Base-by-base conservation (phyloP, 2,329 filamentous ascomycete species). In the Colletotrichum sp. region DNA sequence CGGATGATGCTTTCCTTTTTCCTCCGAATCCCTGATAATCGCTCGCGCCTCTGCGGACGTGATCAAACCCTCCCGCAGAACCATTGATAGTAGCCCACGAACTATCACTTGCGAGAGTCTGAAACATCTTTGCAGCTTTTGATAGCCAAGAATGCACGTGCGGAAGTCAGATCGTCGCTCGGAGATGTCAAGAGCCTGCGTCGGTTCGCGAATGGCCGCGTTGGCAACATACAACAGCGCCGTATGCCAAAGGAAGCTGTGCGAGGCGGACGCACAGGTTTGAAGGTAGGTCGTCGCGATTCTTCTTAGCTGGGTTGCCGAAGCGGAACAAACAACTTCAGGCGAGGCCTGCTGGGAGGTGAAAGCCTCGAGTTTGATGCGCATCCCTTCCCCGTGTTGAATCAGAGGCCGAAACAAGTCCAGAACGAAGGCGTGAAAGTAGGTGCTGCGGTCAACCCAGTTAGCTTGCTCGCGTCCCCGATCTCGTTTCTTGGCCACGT, bases 331-430 rank as follows among this genome's bases (percentile, higher is more conserved):
- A 22, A 66, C n/a, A 2, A 61, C 60, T 52, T 74, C 61, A 6
- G 71, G 60, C 10, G 67, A 71, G 2, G 71, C 71, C 28, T 74
- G 71, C 8, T 52, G 34, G 6, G 67, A 71, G 2, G 71, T 66
- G 3, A 74, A 74, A 6, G 71, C 52, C 22, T 66, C 52, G 28
- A 74, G 67, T 27, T 18, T 56, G 18, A 39, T 6, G 3, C 61
- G 67, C 60, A 74, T 61, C 13, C 60, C 71, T 36, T 74, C 52
- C 22, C 34, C 34, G 8, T 66, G 8, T 5, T n/a, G 52, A 4
- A 39, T 34, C 28, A 74, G 13, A 28, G 71, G 71, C 9, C 67
- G 67, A n/a, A 74, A 74, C 5, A 71, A 28, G 16, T 74, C 71
- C 22, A 61, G 67, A 1, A 74, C 28, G 15, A 71, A 71, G 0